Evolutionary conservation across 2,329 filamentous ascomycete species (phyloP), one percentile per base, ranked within the genome.

Genomic region (Ophiocordyceps sinensis): DNA sequence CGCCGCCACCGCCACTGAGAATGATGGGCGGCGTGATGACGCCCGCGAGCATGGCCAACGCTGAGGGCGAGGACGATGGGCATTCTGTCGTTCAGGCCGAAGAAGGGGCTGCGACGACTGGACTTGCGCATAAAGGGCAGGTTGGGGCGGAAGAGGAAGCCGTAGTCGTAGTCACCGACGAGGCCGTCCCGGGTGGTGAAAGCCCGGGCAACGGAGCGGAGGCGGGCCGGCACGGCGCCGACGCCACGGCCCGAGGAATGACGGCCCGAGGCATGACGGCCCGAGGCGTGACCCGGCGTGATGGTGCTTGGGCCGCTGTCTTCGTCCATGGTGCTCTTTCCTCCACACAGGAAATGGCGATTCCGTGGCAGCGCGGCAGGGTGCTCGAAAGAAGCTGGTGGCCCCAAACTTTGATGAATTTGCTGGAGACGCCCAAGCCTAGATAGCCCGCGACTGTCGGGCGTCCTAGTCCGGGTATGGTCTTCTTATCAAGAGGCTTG

Each of bases 131-230:
- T 78, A 60, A 94, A 94, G 0, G 88, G 88, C 19, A 94, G 62
- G 49, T 84, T 87, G 1, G 77, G 84, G 19, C 67, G 77, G 68
- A 95, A 94, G 34, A 95, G 77, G 54, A 87, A 91, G 30, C 60
- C 83, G 71, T 95, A 95, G 69, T 95, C 83, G 61, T 95, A 95
- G 51, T 78, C 71, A 47, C 88, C 88, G 42, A 95, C 61, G 23
- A 94, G 70, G 12, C 88, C 88, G 1, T 87, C 72, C 45, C 67
- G 78, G 37, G 73, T 77, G 41, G 69, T 60, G 47, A 76, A 68
- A 6, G 64, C 61, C 44, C 61, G 63, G 28, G 44, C 46, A 17
- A 59, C 31, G 19, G 51, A 51, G 37, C 49, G 47, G 36, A 54
- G 39, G 12, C 43, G 45, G 23, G 26, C 21, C 21, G 28, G 32